These are phyloP conservation scores for Claviceps capensis DNA, from an alignment of 2,329 filamentous ascomycete genomes.

Conservation along the genomic window DNA sequence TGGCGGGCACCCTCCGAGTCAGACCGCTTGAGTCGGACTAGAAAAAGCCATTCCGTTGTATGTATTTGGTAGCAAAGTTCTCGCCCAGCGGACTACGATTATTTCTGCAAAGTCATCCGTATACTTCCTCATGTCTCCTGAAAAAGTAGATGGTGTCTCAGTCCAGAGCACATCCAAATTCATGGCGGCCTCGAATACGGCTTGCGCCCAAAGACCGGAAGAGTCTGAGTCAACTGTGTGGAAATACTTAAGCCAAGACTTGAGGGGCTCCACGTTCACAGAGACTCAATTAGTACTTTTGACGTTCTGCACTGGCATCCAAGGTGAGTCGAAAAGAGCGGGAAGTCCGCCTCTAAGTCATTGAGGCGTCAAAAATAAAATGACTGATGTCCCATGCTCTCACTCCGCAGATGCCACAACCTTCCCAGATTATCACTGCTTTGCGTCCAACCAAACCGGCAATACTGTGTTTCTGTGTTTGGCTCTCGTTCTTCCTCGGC, in stretches of 20 bases:
- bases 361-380: background rate
- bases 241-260: constrained; percentile 13
- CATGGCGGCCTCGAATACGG: background rate
- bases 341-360: background rate
- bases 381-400: background rate
- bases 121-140: background rate
- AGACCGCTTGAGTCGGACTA: background rate
- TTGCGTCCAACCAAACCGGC: constrained; percentile 51
- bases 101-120: background rate
- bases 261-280: constrained; percentile 26
- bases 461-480: constrained; percentile 47
- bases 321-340: constrained; percentile 20
- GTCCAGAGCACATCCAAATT: background rate
- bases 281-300: constrained; percentile 33
- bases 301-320: constrained; percentile 37
- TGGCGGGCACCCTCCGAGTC: background rate
- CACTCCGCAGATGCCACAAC: constrained; percentile 35
- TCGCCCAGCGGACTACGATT: background rate
- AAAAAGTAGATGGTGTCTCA: background rate
- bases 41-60: background rate
- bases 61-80: background rate
- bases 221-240: background rate
- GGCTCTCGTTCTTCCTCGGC: constrained; percentile 34
- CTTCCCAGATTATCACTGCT: constrained; percentile 48
- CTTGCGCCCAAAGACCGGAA: background rate